Evolutionary conservation across 768 basidiomycete species (phyloP), one percentile per base, ranked within the genome.

Genomic region (Rhodotorula paludigena): DNA sequence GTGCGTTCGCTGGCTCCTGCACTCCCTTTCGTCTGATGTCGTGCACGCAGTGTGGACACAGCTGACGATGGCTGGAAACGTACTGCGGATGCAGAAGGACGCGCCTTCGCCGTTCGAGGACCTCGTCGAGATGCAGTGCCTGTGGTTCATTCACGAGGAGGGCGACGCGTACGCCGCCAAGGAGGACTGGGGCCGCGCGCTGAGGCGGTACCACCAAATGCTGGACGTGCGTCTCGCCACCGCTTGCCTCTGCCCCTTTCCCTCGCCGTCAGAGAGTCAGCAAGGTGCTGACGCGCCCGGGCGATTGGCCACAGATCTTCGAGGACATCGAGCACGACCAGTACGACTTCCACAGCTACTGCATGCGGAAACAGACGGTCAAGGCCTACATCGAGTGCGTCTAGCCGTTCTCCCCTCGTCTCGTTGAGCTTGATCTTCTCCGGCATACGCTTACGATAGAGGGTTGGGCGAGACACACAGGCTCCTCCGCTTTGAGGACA

Each of bases 261-360:
- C 48, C 10, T 48, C 15, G 10, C 48, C 4, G 16, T 57, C 9
- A 5, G 38, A 12, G 28, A n/a, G 14, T 20, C 8, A 7, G 53
- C 14, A 32, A 35, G 32, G 18, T 7, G 8, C 11, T 10, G 41
- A 20, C 57, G 44, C 32, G 33, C 32, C 35, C 3, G 5, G 3
- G 2, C 25, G 2, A 6, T 28, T 6, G 33, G 30, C 20, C 28
- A 15, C 45, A 23, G 3, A 0, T 1, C 23, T 97, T 94, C 77
- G 83, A 87, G 60, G 88, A 89, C 23, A 66, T 75, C 59, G 84
- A 89, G 71, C 91, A 96, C 71, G 92, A 97, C 72, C 92, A 98
- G 79, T 97, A 88, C 74, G 96, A 99, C 78, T 99, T 99, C 82
- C 96, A 99, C 77, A 86, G 88, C 12, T 99, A 97, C 78, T 90